Conservation (phyloP, 495 filamentous ascomycete genomes). For the Neurospora sp. region DNA sequence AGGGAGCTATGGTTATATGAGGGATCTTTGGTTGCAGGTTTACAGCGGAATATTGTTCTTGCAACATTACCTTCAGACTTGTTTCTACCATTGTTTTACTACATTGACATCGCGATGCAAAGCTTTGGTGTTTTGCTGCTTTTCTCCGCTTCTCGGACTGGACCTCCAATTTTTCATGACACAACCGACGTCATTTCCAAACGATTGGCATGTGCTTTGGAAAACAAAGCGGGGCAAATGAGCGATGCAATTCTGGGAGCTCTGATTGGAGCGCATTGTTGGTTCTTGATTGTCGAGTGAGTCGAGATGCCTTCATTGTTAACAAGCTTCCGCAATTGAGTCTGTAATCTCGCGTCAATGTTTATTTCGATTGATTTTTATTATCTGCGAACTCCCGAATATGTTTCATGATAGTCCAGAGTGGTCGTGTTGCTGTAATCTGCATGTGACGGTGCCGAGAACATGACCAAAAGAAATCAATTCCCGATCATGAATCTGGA, state of each 20-base stretch:
- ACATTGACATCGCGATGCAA: neutral
- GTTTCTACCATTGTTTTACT: neutral
- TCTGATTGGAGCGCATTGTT: neutral
- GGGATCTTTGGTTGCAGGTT: neutral
- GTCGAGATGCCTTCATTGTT: neutral
- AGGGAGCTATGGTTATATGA: constrained; percentile 27
- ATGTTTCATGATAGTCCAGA: neutral
- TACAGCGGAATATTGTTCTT: neutral
- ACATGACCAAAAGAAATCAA: neutral
- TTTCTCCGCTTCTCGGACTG: neutral
- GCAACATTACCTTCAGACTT: neutral
- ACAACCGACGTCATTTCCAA: neutral
- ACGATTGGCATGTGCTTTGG: neutral
- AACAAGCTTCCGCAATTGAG: neutral
- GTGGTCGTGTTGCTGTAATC: neutral
- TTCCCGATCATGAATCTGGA: neutral
- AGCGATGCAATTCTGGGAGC: neutral
- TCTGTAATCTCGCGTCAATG: neutral
- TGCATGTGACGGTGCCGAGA: neutral
- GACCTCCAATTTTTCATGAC: neutral
- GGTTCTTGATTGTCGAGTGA: neutral
- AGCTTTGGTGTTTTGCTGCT: neutral
- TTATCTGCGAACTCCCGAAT: no score
- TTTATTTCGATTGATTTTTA: neutral
- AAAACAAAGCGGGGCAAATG: neutral